A percentile compares a stretch with the other conserved stretches of the same genome.
Evolutionary conservation across 768 basidiomycete genomes (phyloP).

Genomic region (Kwoniella heveanensis): DNA sequence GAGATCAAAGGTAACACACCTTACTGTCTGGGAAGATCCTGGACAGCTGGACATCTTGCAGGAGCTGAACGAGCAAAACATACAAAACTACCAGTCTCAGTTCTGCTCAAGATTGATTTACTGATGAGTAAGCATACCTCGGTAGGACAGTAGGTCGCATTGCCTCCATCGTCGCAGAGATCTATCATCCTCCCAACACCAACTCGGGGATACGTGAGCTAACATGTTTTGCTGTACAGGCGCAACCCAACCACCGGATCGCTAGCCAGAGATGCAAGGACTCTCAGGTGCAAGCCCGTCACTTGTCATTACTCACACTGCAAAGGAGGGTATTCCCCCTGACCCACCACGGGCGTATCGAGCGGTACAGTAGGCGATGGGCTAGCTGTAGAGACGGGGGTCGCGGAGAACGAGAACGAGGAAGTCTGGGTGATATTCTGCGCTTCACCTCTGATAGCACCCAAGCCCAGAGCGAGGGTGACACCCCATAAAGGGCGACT

Average conservation of each 20-base stretch:
- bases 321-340: conserved; percentile 43
- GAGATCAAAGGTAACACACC: conserved; percentile 9
- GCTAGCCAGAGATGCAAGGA: too few species aligned
- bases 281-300: too few species aligned
- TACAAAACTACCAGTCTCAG: background rate
- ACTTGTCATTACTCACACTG: conserved; percentile 50
- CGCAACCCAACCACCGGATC: too few species aligned
- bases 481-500: background rate
- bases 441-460: background rate
- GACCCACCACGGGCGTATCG: conserved; percentile 53
- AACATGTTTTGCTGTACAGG: too few species aligned
- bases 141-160: conserved; percentile 51
- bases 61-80: conserved; percentile 1
- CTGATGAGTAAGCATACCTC: conserved; percentile 40
- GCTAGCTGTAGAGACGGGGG: conserved; percentile 63
- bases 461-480: background rate
- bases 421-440: conserved; percentile 32
- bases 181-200: too few species aligned
- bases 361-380: conserved; percentile 67
- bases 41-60: conserved; percentile 29
- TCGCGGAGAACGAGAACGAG: conserved; percentile 40
- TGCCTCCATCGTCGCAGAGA: conserved; percentile 45
- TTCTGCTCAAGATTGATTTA: too few species aligned
- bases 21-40: conserved; percentile 29
- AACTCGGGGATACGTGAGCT: too few species aligned